Evolutionary conservation across 1,284 basidiomycete species (phyloP), one percentile per base, ranked within the genome.

Genomic region (Agaricales sp.): DNA sequence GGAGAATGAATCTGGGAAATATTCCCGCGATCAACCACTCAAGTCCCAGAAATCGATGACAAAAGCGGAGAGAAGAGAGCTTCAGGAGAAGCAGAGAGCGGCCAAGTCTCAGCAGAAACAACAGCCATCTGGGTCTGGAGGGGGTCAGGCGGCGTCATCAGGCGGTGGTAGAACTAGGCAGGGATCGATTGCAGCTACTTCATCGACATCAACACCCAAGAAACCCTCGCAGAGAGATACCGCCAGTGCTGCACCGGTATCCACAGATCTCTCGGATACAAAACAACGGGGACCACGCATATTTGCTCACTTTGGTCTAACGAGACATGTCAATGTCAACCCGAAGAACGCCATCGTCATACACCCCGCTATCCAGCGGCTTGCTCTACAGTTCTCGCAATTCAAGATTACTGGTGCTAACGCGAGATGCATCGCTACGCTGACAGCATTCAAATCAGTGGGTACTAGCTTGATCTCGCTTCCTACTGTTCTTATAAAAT

Each of bases 341-440:
- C 70, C 72, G 50, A 66, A 69, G 21, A 70, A 75, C 46, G 91
- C 89, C 60, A 86, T 86, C 49, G 82, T 88, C 57, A 85, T 95
- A 56, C 82, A 96, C 67, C 88, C 87, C 57, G 74, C 79, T 21
- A 80, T 92, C 59, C 65, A 87, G 53, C 73, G 83, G 48, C 77
- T 93, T 20, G 90, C 84, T 14, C 68, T 92, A 19, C 80, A 88
- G 54, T 92, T 91, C 63, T 79, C 86, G 3, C 82, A 87, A 55
- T 92, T 92, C 70, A 84, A 82, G 61, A 87, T 93, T 56, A 83
- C 80, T 41, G 90, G 90, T 16, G 86, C 89, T 16, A 93, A 93
- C 65, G 91, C 91, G 11, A 73, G 90, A 51, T 91, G 88, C 64
- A 90, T 93, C 48, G 87, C 89, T n/a, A 90, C 87, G 50, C 65